These are phyloP conservation scores for Talaromyces sp. DNA, from an alignment of 2,329 filamentous ascomycete species.

Conservation along the genomic window DNA sequence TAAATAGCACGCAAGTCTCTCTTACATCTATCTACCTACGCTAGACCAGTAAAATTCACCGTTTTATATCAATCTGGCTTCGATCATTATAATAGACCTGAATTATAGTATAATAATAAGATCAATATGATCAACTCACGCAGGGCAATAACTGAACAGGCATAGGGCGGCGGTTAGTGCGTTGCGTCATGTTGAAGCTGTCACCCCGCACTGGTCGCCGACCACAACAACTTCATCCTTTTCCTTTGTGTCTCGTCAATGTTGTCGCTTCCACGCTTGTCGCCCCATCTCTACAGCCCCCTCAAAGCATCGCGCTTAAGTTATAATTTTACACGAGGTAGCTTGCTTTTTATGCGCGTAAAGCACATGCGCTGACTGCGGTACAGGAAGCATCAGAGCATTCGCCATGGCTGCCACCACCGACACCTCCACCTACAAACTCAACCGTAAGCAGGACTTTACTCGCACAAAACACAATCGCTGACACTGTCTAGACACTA, in stretches of 20 bases:
- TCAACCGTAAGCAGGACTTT: conserved; percentile 51
- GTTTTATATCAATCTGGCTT: background rate
- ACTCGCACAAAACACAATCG: conserved; percentile 15
- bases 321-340: background rate
- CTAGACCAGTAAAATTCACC: background rate
- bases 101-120: background rate
- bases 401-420: conserved; percentile 50
- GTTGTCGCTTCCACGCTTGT: background rate
- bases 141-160: background rate
- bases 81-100: background rate
- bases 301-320: background rate
- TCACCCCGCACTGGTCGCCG: background rate
- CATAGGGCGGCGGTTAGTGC: background rate
- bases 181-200: background rate
- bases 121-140: background rate
- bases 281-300: background rate
- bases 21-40: background rate
- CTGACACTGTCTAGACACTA: conserved; percentile 39
- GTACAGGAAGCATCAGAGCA: conserved; percentile 22
- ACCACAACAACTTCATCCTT: background rate
- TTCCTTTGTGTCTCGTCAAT: background rate
- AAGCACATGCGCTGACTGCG: conserved; percentile 3
- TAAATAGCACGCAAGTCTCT: background rate
- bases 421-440: conserved; percentile 59
- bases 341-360: background rate